Evolutionary conservation across 23 red algal genomes (phyloP).

Genomic region (Agarophyton chilense): DNA sequence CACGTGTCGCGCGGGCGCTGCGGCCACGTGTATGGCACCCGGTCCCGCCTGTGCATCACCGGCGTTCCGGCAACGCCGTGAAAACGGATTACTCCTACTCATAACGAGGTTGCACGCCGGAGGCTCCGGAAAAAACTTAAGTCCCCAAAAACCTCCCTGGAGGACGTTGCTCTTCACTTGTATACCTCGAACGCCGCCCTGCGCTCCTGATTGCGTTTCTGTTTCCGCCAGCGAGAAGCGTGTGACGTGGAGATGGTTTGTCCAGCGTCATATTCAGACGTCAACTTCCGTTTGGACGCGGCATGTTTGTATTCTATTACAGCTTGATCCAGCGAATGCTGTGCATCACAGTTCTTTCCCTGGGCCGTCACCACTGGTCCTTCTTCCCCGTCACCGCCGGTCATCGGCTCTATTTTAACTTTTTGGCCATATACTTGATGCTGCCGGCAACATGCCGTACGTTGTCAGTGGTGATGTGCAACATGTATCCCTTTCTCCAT

Average conservation of each 20-base stretch:
- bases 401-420: background rate
- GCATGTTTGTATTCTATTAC: constrained; percentile 34
- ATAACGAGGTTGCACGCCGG: too few species aligned
- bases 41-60: too few species aligned
- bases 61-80: too few species aligned
- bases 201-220: background rate
- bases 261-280: background rate
- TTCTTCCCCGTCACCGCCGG: background rate
- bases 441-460: constrained; percentile 1
- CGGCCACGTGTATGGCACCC: too few species aligned
- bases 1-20: too few species aligned
- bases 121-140: too few species aligned
- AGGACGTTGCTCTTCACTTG: too few species aligned
- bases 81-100: too few species aligned
- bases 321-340: constrained; percentile 26
- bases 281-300: background rate
- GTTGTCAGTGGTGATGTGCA: constrained; percentile 7
- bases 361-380: background rate
- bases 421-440: background rate
- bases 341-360: background rate
- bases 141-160: too few species aligned
- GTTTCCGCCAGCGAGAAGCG: background rate
- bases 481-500: constrained; percentile 38
- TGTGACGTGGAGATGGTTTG: background rate
- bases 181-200: background rate